phyloP scores from a whole-genome alignment of 1,284 basidiomycete genomes.

The Gymnopus androsaceus region DNA sequence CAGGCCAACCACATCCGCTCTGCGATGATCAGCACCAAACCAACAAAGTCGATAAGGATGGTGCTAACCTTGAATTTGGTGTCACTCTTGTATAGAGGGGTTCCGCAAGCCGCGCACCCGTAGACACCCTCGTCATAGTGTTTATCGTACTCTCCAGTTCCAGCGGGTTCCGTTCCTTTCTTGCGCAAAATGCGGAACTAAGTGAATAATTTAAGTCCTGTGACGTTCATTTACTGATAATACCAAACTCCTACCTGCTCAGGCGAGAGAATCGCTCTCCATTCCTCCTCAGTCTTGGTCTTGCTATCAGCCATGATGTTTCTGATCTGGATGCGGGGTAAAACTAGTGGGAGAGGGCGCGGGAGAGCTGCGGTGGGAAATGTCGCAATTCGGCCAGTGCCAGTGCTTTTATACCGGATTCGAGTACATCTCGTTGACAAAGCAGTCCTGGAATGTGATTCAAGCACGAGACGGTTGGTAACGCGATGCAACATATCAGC shows the following conservation, averaged over 20 bases:
- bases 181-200: conserved; percentile 85
- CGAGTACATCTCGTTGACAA: background rate
- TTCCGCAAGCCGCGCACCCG: conserved; percentile 67
- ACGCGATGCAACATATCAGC: background rate
- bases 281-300: conserved; percentile 78
- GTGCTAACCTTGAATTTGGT: conserved; percentile 79
- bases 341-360: background rate
- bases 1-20: conserved; percentile 97
- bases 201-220: background rate
- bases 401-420: conserved; percentile 4
- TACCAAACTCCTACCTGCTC: conserved; percentile 68
- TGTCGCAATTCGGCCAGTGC: background rate
- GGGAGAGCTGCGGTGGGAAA: background rate
- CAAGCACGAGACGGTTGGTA: conserved; percentile 1
- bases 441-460: conserved; percentile 1
- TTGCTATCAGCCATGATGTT: conserved; percentile 33
- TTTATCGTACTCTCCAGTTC: conserved; percentile 81
- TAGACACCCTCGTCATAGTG: conserved; percentile 71
- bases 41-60: background rate
- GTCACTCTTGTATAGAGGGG: conserved; percentile 80
- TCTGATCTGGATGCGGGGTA: conserved; percentile 19
- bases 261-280: conserved; percentile 79
- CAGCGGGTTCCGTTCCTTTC: conserved; percentile 85
- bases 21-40: conserved; percentile 19
- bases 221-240: background rate